Percentiles rank a stretch among this genome's conserved stretches.
phyloP scores from a whole-genome alignment of 352 stramenopile genomes.

The Nothophytophthora sp. region DNA sequence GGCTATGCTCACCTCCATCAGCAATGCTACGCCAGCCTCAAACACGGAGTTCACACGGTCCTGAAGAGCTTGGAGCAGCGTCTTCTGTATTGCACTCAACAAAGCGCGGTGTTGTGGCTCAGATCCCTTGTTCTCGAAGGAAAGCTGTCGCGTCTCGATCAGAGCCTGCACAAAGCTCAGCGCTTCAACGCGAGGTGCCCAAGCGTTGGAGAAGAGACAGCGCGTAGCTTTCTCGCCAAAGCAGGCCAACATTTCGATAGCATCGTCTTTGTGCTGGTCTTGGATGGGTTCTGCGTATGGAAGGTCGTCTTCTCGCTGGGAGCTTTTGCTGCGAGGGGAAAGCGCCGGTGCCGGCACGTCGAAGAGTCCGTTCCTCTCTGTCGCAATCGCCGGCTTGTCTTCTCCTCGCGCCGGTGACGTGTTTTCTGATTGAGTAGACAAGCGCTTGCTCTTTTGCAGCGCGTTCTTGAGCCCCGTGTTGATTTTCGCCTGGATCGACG shows the following conservation, averaged over 20 bases:
- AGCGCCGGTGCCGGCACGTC: conserved; percentile 16
- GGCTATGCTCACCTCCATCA: conserved; percentile 77
- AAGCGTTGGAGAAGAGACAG: conserved; percentile 81
- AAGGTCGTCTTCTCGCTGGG: conserved; percentile 70
- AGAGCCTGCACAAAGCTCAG: conserved; percentile 76
- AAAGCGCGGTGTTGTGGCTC: conserved; percentile 12
- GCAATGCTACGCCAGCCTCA: conserved; percentile 63
- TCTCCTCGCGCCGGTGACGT: conserved; percentile 2
- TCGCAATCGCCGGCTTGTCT: not conserved
- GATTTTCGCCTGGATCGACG: conserved; percentile 81
- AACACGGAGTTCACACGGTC: conserved; percentile 82
- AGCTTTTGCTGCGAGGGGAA: conserved; percentile 51
- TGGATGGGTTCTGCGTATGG: conserved; percentile 80
- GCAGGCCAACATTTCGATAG: conserved; percentile 36
- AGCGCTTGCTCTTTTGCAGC: conserved; percentile 64
- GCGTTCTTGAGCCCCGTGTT: conserved; percentile 77
- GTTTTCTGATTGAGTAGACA: conserved; percentile 24
- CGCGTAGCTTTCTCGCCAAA: conserved; percentile 79
- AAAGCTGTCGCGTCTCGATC: conserved; percentile 52
- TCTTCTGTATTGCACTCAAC: conserved; percentile 51
- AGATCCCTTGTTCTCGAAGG: conserved; percentile 27
- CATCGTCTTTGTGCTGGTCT: conserved; percentile 58
- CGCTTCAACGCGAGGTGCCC: conserved; percentile 77
- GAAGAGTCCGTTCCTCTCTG: conserved; percentile 9
- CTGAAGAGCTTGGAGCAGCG: conserved; percentile 58